Percentiles rank a stretch among this genome's conserved stretches.
These are phyloP conservation scores for Singerocomus inundabilis DNA, from an alignment of 1,284 basidiomycete species.

Conservation along the genomic window DNA sequence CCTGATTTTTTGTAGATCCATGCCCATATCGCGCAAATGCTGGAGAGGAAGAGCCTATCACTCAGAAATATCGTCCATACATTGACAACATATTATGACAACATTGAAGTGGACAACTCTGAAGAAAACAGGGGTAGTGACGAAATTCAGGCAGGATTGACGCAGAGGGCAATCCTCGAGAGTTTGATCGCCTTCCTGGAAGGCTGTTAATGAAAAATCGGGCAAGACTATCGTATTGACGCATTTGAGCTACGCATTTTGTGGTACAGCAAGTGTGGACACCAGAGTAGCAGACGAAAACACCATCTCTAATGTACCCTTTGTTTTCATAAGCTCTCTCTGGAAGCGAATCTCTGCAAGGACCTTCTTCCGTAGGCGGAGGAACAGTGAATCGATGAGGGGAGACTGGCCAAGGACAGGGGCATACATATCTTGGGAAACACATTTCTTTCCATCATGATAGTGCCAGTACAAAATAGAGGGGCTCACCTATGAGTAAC, in stretches of 20 bases:
- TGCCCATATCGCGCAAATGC: slow-evolving; percentile 70
- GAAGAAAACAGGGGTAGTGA: slow-evolving; percentile 22
- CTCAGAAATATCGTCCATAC: slow-evolving; percentile 66
- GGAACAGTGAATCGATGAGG: slow-evolving; percentile 85
- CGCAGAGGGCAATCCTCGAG: slow-evolving; percentile 67
- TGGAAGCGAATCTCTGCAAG: slow-evolving; percentile 89
- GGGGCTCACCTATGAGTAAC: slow-evolving; percentile 76
- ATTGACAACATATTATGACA: slow-evolving; percentile 66
- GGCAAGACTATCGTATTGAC: slow-evolving; percentile 1
- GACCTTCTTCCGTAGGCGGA: slow-evolving; percentile 82
- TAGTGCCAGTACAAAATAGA: not conserved
- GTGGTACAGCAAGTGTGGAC: slow-evolving; percentile 20
- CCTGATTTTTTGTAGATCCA: slow-evolving; percentile 54
- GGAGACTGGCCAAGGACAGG: slow-evolving; percentile 92
- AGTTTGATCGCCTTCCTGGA: slow-evolving; percentile 68
- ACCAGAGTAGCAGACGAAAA: slow-evolving; percentile 60
- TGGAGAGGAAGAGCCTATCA: slow-evolving; percentile 68
- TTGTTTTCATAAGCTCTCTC: slow-evolving; percentile 78
- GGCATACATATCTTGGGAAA: slow-evolving; percentile 79
- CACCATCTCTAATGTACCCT: slow-evolving; percentile 93
- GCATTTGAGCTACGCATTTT: slow-evolving; percentile 18
- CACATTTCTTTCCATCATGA: not conserved
- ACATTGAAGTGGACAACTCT: slow-evolving; percentile 58
- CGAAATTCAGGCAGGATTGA: slow-evolving; percentile 39
- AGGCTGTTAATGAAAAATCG: slow-evolving; percentile 27